phyloP scores from a whole-genome alignment of 1,284 basidiomycete species.

The Tilletia horrida region DNA sequence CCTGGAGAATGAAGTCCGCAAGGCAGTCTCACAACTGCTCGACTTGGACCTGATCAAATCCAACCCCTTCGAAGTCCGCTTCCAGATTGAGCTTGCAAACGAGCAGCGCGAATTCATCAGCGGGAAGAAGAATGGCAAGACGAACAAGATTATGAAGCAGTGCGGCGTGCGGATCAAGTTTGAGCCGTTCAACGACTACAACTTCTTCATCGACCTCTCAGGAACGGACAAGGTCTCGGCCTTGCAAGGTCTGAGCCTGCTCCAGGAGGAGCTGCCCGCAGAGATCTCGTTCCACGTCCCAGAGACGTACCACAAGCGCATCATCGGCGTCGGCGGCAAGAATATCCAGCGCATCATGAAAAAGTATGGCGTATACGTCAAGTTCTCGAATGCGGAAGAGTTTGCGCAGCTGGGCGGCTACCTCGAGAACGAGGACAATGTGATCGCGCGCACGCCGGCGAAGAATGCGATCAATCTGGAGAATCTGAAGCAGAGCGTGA shows the following conservation, averaged over 20 bases:
- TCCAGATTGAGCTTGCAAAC: conserved; percentile 96
- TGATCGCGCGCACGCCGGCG: conserved; percentile 90
- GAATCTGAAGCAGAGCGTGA: conserved; percentile 90
- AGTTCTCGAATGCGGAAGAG: conserved; percentile 94
- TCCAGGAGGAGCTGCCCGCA: conserved; percentile 96
- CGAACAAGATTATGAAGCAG: conserved; percentile 61
- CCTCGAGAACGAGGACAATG: conserved; percentile 97
- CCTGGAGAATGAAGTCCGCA: conserved; percentile 84
- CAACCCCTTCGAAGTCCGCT: conserved; percentile 95
- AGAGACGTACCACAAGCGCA: conserved; percentile 96
- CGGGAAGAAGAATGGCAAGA: conserved; percentile 57
- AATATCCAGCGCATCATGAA: conserved; percentile 99
- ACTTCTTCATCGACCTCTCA: conserved; percentile 86
- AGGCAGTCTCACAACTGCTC: conserved; percentile 78
- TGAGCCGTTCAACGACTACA: conserved; percentile 97
- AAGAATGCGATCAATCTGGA: conserved; percentile 96
- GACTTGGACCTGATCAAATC: conserved; percentile 87
- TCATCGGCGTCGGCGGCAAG: conserved; percentile 95
- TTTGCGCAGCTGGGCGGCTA: conserved; percentile 92
- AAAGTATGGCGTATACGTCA: conserved; percentile 98
- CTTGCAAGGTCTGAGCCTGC: conserved; percentile 78
- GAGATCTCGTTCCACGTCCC: conserved; percentile 99
- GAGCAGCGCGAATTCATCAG: conserved; percentile 95
- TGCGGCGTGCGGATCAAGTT: conserved; percentile 93
- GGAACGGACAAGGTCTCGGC: conserved; percentile 63